Evolutionary conservation across 164 flowering plant species (phyloP).

Genomic region (Magnolia officinalis): DNA sequence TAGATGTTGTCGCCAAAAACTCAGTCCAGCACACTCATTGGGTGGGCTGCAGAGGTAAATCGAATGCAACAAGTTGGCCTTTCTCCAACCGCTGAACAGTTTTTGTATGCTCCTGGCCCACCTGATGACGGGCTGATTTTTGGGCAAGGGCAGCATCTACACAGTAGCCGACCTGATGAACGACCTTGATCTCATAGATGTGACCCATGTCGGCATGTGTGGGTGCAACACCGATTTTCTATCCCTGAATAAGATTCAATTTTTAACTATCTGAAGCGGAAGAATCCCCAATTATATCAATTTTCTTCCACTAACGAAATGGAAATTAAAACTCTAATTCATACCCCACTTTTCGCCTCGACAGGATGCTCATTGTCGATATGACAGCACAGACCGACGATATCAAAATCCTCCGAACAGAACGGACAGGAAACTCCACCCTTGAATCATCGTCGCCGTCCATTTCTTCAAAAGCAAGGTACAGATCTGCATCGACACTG

Average conservation of each 20-base stretch:
- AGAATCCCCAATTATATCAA: neutral
- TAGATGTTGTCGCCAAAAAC: no score
- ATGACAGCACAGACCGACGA: constrained; percentile 82
- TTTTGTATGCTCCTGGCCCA: no score
- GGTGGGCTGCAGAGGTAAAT: no score
- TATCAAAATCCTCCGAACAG: constrained; percentile 75
- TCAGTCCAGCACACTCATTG: no score
- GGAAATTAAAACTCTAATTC: neutral
- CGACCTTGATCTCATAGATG: no score
- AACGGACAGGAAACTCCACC: constrained; percentile 81
- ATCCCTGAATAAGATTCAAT: neutral
- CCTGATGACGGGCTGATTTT: no score
- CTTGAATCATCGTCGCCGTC: constrained; percentile 71
- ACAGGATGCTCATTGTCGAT: constrained; percentile 83
- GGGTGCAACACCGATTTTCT: no score
- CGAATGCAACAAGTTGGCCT: no score
- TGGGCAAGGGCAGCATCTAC: no score
- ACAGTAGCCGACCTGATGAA: no score
- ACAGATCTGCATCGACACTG: constrained; percentile 43
- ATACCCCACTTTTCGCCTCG: constrained; percentile 80
- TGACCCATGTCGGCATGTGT: no score
- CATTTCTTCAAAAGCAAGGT: constrained; percentile 66
- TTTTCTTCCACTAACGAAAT: neutral
- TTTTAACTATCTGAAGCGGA: neutral
- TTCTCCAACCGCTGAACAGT: no score